A percentile compares a stretch with the other conserved stretches of the same genome.
Conservation (phyloP, 2,329 filamentous ascomycete genomes). For the Colletotrichum chlorophyti region DNA sequence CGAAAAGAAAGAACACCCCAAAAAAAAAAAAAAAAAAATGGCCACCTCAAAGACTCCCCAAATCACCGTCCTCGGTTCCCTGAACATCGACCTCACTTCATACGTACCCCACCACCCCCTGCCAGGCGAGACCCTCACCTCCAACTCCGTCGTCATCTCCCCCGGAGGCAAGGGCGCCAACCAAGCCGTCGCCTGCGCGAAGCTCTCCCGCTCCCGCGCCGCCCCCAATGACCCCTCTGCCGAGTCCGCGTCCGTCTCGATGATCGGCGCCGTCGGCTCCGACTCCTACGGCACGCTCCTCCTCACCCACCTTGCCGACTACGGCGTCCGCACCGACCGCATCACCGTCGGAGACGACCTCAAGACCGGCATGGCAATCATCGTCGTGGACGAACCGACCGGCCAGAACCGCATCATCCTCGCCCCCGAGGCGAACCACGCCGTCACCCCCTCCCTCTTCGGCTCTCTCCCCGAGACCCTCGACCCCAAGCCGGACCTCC, state of each 20-base stretch:
- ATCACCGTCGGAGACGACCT: constrained; percentile 49
- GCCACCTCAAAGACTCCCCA: constrained; percentile 38
- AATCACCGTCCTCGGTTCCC: constrained; percentile 88
- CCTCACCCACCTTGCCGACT: constrained; percentile 60
- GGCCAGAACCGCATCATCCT: constrained; percentile 82
- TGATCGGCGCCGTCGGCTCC: constrained; percentile 77
- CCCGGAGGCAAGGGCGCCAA: constrained; percentile 95
- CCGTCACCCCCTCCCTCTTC: constrained; percentile 46
- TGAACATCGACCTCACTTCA: constrained; percentile 94
- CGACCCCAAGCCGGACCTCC: constrained; percentile 59
- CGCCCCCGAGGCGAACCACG: constrained; percentile 73
- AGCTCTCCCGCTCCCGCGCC: constrained; percentile 68
- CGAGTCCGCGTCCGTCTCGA: constrained; percentile 58
- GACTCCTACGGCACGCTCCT: constrained; percentile 71
- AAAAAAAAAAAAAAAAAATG: no score
- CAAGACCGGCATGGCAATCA: constrained; percentile 75
- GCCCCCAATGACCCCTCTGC: constrained; percentile 38
- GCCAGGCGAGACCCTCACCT: constrained; percentile 87
- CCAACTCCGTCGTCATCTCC: constrained; percentile 78
- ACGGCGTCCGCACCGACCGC: constrained; percentile 67
- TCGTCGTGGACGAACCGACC: constrained; percentile 75
- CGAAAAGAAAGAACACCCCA: not conserved
- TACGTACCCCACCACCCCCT: constrained; percentile 83
- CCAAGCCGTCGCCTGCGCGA: constrained; percentile 88
- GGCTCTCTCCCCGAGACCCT: constrained; percentile 34